Evolutionary conservation across 2,329 filamentous ascomycete species (phyloP).

Genomic region (Sarocladiaceae sp.): DNA sequence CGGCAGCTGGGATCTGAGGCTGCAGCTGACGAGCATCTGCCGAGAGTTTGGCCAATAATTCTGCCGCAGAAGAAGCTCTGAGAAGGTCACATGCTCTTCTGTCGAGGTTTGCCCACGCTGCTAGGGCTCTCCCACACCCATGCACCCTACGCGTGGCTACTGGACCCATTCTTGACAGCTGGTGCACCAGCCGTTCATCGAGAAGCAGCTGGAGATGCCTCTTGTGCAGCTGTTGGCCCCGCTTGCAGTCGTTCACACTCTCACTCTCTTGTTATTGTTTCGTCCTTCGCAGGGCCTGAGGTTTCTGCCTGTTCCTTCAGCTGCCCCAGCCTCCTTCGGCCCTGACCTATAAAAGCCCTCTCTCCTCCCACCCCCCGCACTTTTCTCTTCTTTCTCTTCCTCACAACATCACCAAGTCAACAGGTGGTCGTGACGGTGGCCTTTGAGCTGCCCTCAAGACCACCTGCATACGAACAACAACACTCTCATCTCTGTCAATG

Average conservation of each 20-base stretch:
- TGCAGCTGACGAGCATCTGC: no score
- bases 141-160: no score
- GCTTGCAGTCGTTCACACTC: background rate
- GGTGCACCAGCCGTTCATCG: background rate
- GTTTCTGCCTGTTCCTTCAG: background rate
- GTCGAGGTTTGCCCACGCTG: no score
- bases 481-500: no score
- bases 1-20: no score
- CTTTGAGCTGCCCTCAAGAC: background rate
- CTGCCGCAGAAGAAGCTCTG: no score
- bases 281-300: background rate
- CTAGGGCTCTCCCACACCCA: no score
- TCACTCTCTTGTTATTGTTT: background rate
- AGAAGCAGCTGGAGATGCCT: background rate
- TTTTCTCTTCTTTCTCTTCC: background rate
- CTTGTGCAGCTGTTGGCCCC: background rate
- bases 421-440: background rate
- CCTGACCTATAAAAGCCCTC: background rate
- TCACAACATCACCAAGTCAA: no score
- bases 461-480: background rate
- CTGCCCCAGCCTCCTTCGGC: constrained; percentile 1
- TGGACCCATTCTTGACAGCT: background rate
- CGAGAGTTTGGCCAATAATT: no score
- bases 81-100: no score
- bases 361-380: background rate